A percentile compares a stretch with the other conserved stretches of the same genome.
Evolutionary conservation across 805 yeast genomes (phyloP).

Genomic region (Candida mattraensis): DNA sequence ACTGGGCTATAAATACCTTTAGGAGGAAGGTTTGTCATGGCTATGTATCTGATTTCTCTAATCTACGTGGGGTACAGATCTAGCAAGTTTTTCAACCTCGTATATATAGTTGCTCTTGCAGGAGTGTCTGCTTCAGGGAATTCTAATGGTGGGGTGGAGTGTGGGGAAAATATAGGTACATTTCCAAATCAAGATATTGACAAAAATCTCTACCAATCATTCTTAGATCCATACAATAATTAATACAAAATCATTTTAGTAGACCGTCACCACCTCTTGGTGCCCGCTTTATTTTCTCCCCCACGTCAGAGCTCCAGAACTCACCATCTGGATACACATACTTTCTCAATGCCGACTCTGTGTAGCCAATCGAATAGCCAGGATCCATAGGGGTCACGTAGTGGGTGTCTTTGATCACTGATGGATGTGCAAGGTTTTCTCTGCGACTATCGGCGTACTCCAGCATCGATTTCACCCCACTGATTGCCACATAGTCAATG

Average conservation of each 20-base stretch:
- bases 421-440: conserved; percentile 22
- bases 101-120: no score
- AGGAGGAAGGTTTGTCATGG: neutral
- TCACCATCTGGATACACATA: conserved; percentile 23
- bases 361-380: conserved; percentile 25
- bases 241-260: no score
- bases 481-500: conserved; percentile 23
- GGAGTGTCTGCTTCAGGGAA: no score
- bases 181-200: no score
- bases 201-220: no score
- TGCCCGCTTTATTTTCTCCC: conserved; percentile 3
- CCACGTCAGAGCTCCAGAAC: conserved; percentile 25
- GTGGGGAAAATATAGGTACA: no score
- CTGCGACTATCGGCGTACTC: conserved; percentile 24
- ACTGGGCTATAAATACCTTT: conserved; percentile 51
- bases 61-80: no score
- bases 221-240: no score
- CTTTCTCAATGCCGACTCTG: conserved; percentile 15
- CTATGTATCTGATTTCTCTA: neutral
- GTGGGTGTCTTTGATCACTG: conserved; percentile 20
- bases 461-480: conserved; percentile 21
- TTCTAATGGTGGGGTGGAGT: no score
- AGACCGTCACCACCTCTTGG: conserved; percentile 5
- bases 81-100: no score
- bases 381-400: conserved; percentile 23